Conservation (phyloP, 768 basidiomycete genomes). For the Russula abietina region DNA sequence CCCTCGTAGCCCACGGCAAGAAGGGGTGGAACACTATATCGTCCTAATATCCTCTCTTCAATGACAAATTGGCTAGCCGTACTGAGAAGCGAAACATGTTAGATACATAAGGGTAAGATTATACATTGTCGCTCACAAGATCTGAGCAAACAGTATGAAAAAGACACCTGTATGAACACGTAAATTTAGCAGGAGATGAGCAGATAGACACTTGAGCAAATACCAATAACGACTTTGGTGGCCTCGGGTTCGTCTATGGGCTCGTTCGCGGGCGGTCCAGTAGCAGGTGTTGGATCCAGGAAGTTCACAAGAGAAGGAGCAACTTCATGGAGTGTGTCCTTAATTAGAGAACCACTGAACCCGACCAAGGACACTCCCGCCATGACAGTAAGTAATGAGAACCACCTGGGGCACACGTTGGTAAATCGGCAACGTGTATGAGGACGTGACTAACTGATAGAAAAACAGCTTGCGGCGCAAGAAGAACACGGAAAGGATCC, state of each 20-base stretch:
- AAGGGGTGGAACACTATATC: constrained; percentile 80
- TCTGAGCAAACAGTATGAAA: constrained; percentile 88
- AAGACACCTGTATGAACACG: constrained; percentile 57
- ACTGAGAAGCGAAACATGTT: constrained; percentile 36
- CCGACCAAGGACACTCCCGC: constrained; percentile 79
- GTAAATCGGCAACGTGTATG: constrained; percentile 10
- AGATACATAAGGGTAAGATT: constrained; percentile 17
- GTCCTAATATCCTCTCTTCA: constrained; percentile 93
- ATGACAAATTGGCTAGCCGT: constrained; percentile 90
- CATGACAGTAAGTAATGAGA: constrained; percentile 86
- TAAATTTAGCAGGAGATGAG: constrained; percentile 23
- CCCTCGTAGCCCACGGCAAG: constrained; percentile 95
- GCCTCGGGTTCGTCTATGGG: constrained; percentile 53
- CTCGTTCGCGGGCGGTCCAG: constrained; percentile 36
- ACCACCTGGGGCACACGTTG: constrained; percentile 53
- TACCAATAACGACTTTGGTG: constrained; percentile 71
- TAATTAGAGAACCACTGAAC: constrained; percentile 81
- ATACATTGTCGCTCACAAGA: constrained; percentile 59
- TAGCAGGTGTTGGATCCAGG: constrained; percentile 26
- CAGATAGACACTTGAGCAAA: constrained; percentile 29
- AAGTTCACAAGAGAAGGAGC: constrained; percentile 31
- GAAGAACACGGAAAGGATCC: constrained; percentile 85
- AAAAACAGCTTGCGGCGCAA: constrained; percentile 77
- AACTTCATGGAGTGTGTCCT: constrained; percentile 56
- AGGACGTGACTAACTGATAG: constrained; percentile 57